phyloP scores from a whole-genome alignment of 169 alveolate species.

The Plasmodium fragile region DNA sequence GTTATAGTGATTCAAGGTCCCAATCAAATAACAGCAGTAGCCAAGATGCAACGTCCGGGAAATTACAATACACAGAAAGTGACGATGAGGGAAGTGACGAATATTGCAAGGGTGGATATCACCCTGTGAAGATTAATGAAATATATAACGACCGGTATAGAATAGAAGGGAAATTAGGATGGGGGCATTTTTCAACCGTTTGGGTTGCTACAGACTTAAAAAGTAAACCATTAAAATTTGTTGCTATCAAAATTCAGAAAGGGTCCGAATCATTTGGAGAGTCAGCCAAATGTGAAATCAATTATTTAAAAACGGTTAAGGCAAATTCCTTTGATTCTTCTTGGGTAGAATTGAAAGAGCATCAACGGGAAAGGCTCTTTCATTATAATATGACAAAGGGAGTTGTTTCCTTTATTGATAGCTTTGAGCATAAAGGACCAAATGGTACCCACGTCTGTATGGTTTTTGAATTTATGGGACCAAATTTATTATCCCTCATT shows the following conservation, averaged over 20 bases:
- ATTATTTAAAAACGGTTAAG: constrained; percentile 92
- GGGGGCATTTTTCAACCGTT: constrained; percentile 99
- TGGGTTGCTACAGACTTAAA: constrained; percentile 97
- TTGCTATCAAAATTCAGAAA: constrained; percentile 98
- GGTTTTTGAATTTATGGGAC: constrained; percentile 99
- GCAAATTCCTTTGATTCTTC: constrained; percentile 81
- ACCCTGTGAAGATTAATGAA: constrained; percentile 96
- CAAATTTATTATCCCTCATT: constrained; percentile 96
- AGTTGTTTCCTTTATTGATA: constrained; percentile 95
- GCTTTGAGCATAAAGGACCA: constrained; percentile 96
- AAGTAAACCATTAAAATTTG: constrained; percentile 91
- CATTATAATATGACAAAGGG: constrained; percentile 86
- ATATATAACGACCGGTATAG: constrained; percentile 94
- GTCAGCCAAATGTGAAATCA: constrained; percentile 99
- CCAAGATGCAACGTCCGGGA: constrained; percentile 70
- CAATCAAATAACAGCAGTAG: constrained; percentile 44
- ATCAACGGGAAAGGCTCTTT: constrained; percentile 74
- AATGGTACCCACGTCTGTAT: constrained; percentile 98
- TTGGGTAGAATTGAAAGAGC: constrained; percentile 86
- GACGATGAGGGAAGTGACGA: constrained; percentile 76
- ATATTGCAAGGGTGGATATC: constrained; percentile 92
- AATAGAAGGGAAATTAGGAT: constrained; percentile 97
- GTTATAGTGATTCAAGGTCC: constrained; percentile 52
- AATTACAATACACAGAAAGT: constrained; percentile 70
- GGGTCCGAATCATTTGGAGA: constrained; percentile 97